phyloP scores from a whole-genome alignment of 1,139 yeast genomes.

The Hyphopichia pseudoburtonii region DNA sequence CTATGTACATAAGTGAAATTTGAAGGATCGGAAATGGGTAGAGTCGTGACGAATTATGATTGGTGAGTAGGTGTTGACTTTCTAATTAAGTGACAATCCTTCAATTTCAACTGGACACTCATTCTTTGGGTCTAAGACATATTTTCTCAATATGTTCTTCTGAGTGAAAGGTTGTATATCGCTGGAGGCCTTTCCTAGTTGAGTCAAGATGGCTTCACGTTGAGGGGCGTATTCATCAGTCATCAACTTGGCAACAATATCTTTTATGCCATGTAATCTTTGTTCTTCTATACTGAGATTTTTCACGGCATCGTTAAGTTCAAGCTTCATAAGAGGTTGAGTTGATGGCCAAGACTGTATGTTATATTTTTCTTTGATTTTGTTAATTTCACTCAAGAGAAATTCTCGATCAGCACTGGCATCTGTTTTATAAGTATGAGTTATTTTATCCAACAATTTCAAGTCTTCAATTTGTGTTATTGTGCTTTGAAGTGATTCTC shows the following conservation, averaged over 20 bases:
- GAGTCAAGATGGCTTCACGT: slow-evolving; percentile 26
- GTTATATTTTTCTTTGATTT: slow-evolving; percentile 52
- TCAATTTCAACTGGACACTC: slow-evolving; percentile 30
- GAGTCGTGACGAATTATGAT: no score
- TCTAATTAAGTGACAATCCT: slow-evolving; percentile 8
- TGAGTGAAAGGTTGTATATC: slow-evolving; percentile 27
- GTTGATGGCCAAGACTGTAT: slow-evolving; percentile 60
- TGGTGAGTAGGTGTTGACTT: no score
- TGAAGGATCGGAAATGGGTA: no score
- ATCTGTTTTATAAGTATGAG: slow-evolving; percentile 31
- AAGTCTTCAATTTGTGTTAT: slow-evolving; percentile 50
- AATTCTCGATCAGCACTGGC: slow-evolving; percentile 37
- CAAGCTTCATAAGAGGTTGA: slow-evolving; percentile 37
- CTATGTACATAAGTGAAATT: no score
- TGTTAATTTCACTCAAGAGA: slow-evolving; percentile 43
- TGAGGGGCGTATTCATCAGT: slow-evolving; percentile 24
- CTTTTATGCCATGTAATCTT: slow-evolving; percentile 28
- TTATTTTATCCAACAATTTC: slow-evolving; percentile 43
- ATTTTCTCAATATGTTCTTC: slow-evolving; percentile 44
- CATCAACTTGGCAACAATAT: slow-evolving; percentile 35
- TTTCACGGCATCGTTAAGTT: slow-evolving; percentile 23
- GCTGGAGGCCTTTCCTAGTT: slow-evolving; percentile 26
- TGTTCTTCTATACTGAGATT: slow-evolving; percentile 26
- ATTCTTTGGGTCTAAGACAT: slow-evolving; percentile 36
- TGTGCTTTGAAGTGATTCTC: slow-evolving; percentile 36